Conservation (phyloP, 1,284 basidiomycete species). For the Tausonia pullulans region DNA sequence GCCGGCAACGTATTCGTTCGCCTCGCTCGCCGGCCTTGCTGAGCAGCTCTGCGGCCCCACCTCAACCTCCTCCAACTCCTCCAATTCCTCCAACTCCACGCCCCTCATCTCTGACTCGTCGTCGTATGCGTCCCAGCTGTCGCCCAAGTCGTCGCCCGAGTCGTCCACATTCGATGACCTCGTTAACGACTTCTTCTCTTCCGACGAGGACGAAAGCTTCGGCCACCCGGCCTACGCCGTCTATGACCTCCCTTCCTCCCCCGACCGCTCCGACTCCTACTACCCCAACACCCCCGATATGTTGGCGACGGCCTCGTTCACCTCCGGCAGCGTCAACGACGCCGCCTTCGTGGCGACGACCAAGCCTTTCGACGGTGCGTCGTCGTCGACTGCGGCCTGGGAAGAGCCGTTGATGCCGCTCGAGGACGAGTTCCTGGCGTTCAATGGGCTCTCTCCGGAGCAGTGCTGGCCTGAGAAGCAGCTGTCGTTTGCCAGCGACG, state of each 20-base stretch:
- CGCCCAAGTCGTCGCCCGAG: neutral
- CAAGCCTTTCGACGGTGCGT: too few relatives aligned
- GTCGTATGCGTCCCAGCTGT: neutral
- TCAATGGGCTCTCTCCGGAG: too few relatives aligned
- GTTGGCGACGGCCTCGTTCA: too few relatives aligned
- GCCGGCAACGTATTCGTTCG: constrained; percentile 1
- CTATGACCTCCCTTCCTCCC: neutral
- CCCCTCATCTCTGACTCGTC: neutral
- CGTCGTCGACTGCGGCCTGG: too few relatives aligned
- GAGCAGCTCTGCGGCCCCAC: constrained; percentile 10
- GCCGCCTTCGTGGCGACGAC: too few relatives aligned
- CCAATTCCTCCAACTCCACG: neutral
- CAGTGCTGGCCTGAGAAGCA: too few relatives aligned
- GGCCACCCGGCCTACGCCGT: constrained; percentile 4
- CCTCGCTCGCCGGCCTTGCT: constrained; percentile 7
- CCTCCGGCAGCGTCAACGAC: too few relatives aligned
- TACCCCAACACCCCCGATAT: neutral
- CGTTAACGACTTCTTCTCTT: constrained; percentile 1
- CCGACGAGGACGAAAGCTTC: constrained; percentile 4
- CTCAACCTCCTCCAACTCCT: neutral
- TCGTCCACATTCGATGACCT: neutral
- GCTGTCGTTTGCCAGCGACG: too few relatives aligned
- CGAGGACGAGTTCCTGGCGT: too few relatives aligned
- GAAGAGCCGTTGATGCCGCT: too few relatives aligned
- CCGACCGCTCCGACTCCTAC: neutral